A percentile compares a stretch with the other conserved stretches of the same genome.
Conservation (phyloP, 2,329 filamentous ascomycete species). For the Hypocrella siamensis region DNA sequence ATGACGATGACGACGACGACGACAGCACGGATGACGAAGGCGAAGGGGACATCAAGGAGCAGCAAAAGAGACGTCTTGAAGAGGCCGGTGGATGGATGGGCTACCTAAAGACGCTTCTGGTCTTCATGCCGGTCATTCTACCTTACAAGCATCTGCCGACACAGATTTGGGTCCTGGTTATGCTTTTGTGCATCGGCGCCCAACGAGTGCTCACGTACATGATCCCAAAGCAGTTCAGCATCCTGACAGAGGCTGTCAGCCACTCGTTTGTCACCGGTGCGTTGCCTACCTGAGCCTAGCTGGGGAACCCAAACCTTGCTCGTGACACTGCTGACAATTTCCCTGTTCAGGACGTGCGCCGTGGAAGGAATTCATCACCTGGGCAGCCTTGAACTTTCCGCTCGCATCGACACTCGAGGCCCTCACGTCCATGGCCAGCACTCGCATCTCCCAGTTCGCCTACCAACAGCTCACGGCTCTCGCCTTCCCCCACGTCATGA, state of each 20-base stretch:
- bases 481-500: constrained; percentile 50
- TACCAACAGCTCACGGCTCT: constrained; percentile 36
- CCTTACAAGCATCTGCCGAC: constrained; percentile 10
- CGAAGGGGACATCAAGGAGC: constrained; percentile 8
- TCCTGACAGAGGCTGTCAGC: constrained; percentile 8
- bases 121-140: constrained; percentile 11
- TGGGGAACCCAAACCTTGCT: no score
- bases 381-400: constrained; percentile 7
- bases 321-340: no score
- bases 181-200: constrained; percentile 6
- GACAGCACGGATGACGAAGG: constrained; percentile 6
- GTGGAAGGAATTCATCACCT: constrained; percentile 4
- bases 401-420: constrained; percentile 1
- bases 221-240: constrained; percentile 11
- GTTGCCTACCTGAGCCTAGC: background rate
- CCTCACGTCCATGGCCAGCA: constrained; percentile 6
- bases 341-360: constrained; percentile 3
- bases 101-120: constrained; percentile 9
- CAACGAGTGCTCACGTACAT: constrained; percentile 10
- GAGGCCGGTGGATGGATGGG: constrained; percentile 10
- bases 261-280: constrained; percentile 8
- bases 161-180: constrained; percentile 10
- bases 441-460: constrained; percentile 10
- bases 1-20: constrained; percentile 4
- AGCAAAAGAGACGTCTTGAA: constrained; percentile 9